These are phyloP conservation scores for Pseudonectria foliicola DNA, from an alignment of 2,329 filamentous ascomycete genomes.

Conservation along the genomic window DNA sequence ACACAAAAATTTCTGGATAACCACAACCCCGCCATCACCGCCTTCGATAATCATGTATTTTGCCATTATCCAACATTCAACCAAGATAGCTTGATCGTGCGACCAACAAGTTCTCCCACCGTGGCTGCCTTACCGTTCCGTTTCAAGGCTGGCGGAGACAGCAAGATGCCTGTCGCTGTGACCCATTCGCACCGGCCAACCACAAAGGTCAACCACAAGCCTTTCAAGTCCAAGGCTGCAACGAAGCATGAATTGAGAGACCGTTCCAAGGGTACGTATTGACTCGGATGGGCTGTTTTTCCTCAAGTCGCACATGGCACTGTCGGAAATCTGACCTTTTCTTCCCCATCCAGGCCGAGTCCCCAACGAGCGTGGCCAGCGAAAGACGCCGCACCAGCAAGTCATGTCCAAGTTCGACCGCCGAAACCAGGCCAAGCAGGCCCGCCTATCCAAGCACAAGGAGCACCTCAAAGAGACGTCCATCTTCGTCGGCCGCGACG, in stretches of 20 bases:
- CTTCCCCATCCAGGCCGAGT: slow-evolving; percentile 65
- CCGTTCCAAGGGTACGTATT: slow-evolving; percentile 63
- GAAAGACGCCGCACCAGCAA: slow-evolving; percentile 90
- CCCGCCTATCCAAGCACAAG: slow-evolving; percentile 73
- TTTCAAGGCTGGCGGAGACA: slow-evolving; percentile 74
- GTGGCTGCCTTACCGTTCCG: slow-evolving; percentile 71
- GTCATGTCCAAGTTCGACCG: slow-evolving; percentile 96
- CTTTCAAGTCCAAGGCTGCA: slow-evolving; percentile 87
- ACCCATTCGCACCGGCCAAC: slow-evolving; percentile 87
- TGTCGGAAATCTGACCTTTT: slow-evolving; percentile 1
- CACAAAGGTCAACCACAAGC: slow-evolving; percentile 81
- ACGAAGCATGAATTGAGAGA: slow-evolving; percentile 85
- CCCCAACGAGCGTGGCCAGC: slow-evolving; percentile 61
- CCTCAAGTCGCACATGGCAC: too few species aligned
- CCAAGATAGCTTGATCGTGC: slow-evolving; percentile 5
- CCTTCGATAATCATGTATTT: slow-evolving; percentile 20
- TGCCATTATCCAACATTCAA: slow-evolving; percentile 16
- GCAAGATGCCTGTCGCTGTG: slow-evolving; percentile 67
- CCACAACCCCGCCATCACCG: slow-evolving; percentile 31
- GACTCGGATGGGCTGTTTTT: not conserved
- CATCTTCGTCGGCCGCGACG: slow-evolving; percentile 80
- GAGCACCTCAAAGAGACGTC: slow-evolving; percentile 73
- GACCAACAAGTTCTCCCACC: slow-evolving; percentile 30
- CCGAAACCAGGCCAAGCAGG: slow-evolving; percentile 89
- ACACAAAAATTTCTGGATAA: slow-evolving; percentile 33